Evolutionary conservation across 768 basidiomycete species (phyloP).

Genomic region (Mycena vulgaris): DNA sequence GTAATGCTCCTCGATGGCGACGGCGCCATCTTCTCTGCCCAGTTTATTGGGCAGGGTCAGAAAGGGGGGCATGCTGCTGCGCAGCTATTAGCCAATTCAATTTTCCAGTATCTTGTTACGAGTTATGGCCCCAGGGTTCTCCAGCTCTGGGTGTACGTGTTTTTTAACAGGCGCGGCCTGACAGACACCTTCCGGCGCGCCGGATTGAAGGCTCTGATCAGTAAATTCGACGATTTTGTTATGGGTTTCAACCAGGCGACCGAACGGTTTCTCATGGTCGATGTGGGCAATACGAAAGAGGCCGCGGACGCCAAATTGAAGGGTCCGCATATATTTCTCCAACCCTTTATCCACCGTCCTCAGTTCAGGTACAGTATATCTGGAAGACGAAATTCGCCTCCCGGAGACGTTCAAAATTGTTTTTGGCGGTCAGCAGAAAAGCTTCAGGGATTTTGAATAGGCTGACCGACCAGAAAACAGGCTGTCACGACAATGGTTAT

Average conservation of each 20-base stretch:
- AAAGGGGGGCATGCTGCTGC: slow-evolving; percentile 74
- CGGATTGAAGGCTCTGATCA: slow-evolving; percentile 52
- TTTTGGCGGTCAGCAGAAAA: slow-evolving; percentile 67
- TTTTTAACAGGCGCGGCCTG: slow-evolving; percentile 77
- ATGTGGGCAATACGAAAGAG: slow-evolving; percentile 82
- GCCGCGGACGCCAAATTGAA: slow-evolving; percentile 84
- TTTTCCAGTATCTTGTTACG: slow-evolving; percentile 52
- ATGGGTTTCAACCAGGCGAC: slow-evolving; percentile 80
- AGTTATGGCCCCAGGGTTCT: slow-evolving; percentile 56
- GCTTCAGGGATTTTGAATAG: slow-evolving; percentile 22
- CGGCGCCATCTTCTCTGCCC: slow-evolving; percentile 69
- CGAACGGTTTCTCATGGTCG: slow-evolving; percentile 77
- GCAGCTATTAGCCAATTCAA: slow-evolving; percentile 60
- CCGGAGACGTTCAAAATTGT: slow-evolving; percentile 77
- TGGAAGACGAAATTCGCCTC: slow-evolving; percentile 74
- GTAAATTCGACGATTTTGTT: slow-evolving; percentile 76
- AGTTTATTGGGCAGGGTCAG: slow-evolving; percentile 69
- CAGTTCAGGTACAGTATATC: slow-evolving; percentile 55
- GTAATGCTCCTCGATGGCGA: slow-evolving; percentile 77
- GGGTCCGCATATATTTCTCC: slow-evolving; percentile 58
- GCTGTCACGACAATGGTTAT: slow-evolving; percentile 85
- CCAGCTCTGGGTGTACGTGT: slow-evolving; percentile 77
- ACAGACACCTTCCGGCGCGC: slow-evolving; percentile 65
- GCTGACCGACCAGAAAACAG: slow-evolving; percentile 51
- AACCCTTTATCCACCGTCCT: not conserved